Evolutionary conservation across 192 early-diverging fungal genomes (phyloP), one percentile per base, ranked within the genome.

Genomic region (Pilobolus umbonatus): DNA sequence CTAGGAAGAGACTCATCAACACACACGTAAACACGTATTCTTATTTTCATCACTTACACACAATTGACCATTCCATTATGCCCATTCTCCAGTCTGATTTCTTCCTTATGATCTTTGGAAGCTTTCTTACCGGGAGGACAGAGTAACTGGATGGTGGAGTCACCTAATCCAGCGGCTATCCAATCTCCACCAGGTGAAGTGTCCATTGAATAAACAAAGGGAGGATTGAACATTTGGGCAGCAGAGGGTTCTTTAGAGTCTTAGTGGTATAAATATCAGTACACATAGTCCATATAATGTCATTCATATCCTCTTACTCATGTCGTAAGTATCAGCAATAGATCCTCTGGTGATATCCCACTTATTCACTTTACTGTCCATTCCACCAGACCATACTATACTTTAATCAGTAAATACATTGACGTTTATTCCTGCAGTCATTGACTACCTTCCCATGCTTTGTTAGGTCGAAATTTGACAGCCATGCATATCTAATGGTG

Each of bases 401-500:
- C 5, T 28, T 17, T 49, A 29, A 31, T 14, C 30, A 15, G 4
- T 36, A n/a, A 46, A 31, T 26, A 38, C n/a, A 21, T 30, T n/a
- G 15, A 26, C 30, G 19, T 4, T 25, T 10, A 26, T 42, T 49
- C 14, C 6, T 19, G 8, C 14, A 42, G 1, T 21, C 31, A 14
- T 6, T 47, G 3, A 17, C 22, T 64, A 75, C 76, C 76, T 65
- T 80, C 69, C 58, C 76, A 70, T 1, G 76, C 65, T 21, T 75
- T 80, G 34, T 62, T 75, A 0, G 71, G 58, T 12, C 73, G 39
- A 39, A 80, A 80, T 31, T 73, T 67, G 17, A 73, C 71, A 4
- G 71, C 57, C 78, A 80, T 80, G 2, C 71, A 74, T 51, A 80
- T 71, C 77, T 79, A 54, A 3, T n/a, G n/a, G n/a, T n/a, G n/a